These are phyloP conservation scores for Triticum urartu DNA, from an alignment of 176 grass and related monocot species.

Conservation along the genomic window DNA sequence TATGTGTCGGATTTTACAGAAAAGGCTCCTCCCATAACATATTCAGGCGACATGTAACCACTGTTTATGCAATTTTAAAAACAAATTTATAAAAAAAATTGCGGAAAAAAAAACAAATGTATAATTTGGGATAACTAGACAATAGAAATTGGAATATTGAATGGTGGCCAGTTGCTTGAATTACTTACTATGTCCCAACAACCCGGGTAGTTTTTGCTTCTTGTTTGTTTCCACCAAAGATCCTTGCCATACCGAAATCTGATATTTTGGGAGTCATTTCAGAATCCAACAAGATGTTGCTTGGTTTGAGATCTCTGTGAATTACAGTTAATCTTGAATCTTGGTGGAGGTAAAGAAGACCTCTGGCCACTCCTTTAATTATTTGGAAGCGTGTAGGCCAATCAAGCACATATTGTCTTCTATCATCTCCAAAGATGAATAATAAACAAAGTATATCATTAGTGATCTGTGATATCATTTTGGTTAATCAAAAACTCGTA, in stretches of 20 bases:
- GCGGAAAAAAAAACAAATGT: not conserved
- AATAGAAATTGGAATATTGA: not conserved
- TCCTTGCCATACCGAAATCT: conserved; percentile 61
- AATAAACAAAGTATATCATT: no score
- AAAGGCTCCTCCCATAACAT: conserved; percentile 49
- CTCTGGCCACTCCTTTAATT: not conserved
- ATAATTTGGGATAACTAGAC: not conserved
- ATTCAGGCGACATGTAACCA: conserved; percentile 71
- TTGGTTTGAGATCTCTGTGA: conserved; percentile 47
- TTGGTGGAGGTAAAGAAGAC: conserved; percentile 60
- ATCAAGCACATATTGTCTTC: no score
- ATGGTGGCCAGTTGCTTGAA: not conserved
- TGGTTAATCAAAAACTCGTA: no score
- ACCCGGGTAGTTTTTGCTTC: conserved; percentile 42
- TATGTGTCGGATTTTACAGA: conserved; percentile 57
- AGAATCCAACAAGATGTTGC: conserved; percentile 48
- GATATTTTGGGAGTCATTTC: conserved; percentile 59
- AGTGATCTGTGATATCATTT: no score
- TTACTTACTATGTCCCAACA: conserved; percentile 58
- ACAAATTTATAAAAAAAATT: not conserved
- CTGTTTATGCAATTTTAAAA: conserved; percentile 5
- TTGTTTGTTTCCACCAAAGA: conserved; percentile 39
- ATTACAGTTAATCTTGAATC: conserved; percentile 63
- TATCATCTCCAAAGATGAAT: no score
- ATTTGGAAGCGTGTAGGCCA: no score